Evolutionary conservation across 352 stramenopile genomes (phyloP), one percentile per base, ranked within the genome.

Genomic region (Phytophthora foliorum): DNA sequence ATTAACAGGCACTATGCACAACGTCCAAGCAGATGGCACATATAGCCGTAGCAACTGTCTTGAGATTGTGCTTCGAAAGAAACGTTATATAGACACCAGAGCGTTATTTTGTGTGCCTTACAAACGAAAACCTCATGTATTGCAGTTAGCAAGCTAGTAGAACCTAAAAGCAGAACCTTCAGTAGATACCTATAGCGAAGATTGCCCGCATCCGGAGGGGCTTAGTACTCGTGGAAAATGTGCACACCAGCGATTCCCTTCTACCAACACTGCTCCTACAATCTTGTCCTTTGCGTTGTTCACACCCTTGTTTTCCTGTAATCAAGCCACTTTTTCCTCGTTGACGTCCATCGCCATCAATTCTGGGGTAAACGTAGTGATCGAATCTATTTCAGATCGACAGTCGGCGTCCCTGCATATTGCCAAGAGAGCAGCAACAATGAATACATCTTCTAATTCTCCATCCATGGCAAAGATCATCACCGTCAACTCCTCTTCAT

Each of bases 221-320:
- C 50, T 32, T 46, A 10, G 19, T 46, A 57, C 1, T 21, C 3
- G 4, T 57, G 3, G 19, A 45, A 44, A 57, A 46, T 8, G 10
- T 11, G 52, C 52, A 9, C 36, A 50, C 52, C 52, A 59, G 25
- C 50, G 52, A 50, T 50, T 59, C 6, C 17, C 6, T 24, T 59
- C 17, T 11, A 59, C 29, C 34, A 34, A 7, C 7, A 59, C 52
- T 14, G 36, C 38, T 1, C 22, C 52, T 2, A 59, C 38, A 16
- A 59, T 49, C 2, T 49, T 59, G 6, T 32, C 38, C 14, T 39
- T 36, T 4, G 22, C 52, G 10, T 39, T n/a, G 1, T 39, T n/a
- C 29, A 11, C 19, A 6, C 4, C 7, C 25, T 24, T 32, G 27
- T 0, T 11, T 21, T 6, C 10, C 14, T n/a, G 6, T 36, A 39